Evolutionary conservation across 768 basidiomycete species (phyloP).

Genomic region (Hygrocybe punicea): DNA sequence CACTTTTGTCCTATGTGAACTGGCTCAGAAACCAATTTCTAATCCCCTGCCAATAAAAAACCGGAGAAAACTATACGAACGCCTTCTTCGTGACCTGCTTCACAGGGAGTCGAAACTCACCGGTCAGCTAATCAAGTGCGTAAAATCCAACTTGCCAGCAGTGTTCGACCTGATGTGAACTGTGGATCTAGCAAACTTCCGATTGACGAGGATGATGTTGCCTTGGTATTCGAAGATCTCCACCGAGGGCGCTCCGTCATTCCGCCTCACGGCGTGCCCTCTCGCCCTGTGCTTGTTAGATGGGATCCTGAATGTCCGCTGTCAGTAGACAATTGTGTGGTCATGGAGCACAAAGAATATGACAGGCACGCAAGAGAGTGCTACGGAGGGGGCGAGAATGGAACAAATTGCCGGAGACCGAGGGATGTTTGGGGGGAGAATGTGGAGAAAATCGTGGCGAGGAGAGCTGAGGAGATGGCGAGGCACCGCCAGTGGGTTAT

Average conservation of each 20-base stretch:
- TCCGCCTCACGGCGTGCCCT: conserved; percentile 73
- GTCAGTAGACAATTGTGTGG: conserved; percentile 76
- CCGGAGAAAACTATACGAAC: conserved; percentile 78
- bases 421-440: conserved; percentile 70
- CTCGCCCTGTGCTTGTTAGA: conserved; percentile 69
- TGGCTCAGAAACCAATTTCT: conserved; percentile 78
- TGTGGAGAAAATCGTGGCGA: conserved; percentile 54
- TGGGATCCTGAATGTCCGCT: conserved; percentile 74
- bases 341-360: conserved; percentile 75
- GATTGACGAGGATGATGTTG: conserved; percentile 79
- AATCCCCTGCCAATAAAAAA: conserved; percentile 87
- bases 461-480: conserved; percentile 57
- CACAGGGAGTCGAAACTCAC: conserved; percentile 69
- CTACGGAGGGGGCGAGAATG: conserved; percentile 23
- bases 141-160: conserved; percentile 6
- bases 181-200: conserved; percentile 75
- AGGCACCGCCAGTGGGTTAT: conserved; percentile 52
- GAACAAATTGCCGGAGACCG: conserved; percentile 31
- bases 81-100: conserved; percentile 72
- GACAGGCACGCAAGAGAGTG: conserved; percentile 59
- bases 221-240: conserved; percentile 83
- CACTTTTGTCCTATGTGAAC: conserved; percentile 81
- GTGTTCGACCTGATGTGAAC: too few relatives aligned
- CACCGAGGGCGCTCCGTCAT: conserved; percentile 72
- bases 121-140: conserved; percentile 58